Conservation (phyloP, 2,329 filamentous ascomycete genomes). For the Fusarium nanum region DNA sequence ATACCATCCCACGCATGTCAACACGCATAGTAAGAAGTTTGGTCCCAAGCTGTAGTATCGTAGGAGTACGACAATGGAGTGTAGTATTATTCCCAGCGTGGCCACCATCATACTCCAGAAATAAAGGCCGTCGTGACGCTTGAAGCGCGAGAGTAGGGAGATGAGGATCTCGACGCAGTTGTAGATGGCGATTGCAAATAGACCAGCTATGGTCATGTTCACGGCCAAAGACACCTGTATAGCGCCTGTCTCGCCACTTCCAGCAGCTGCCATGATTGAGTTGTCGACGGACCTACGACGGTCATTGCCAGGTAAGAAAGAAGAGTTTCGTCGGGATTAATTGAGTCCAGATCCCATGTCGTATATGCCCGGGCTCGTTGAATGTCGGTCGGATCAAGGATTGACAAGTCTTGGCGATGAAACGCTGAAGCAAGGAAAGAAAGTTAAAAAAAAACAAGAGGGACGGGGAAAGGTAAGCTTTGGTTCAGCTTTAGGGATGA, state of each 20-base stretch:
- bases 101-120: constrained; percentile 36
- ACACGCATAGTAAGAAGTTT: constrained; percentile 32
- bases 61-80: constrained; percentile 33
- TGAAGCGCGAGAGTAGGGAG: constrained; percentile 32
- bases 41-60: constrained; percentile 37
- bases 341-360: not conserved
- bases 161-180: constrained; percentile 39
- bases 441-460: not conserved
- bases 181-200: constrained; percentile 35
- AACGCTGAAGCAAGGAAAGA: not conserved
- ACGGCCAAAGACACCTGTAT: too few relatives aligned
- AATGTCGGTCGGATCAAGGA: not conserved
- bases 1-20: constrained; percentile 39
- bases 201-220: constrained; percentile 35
- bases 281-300: constrained; percentile 18
- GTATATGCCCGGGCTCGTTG: not conserved
- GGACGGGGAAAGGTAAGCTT: not conserved
- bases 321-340: not conserved
- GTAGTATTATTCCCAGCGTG: constrained; percentile 25
- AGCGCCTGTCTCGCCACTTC: constrained; percentile 15
- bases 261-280: constrained; percentile 27
- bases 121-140: constrained; percentile 31
- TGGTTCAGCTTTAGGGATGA: not conserved
- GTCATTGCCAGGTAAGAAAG: constrained; percentile 6
- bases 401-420: not conserved